Evolutionary conservation across 73 alveolate species (phyloP).

Genomic region (Stentor roeselii): DNA sequence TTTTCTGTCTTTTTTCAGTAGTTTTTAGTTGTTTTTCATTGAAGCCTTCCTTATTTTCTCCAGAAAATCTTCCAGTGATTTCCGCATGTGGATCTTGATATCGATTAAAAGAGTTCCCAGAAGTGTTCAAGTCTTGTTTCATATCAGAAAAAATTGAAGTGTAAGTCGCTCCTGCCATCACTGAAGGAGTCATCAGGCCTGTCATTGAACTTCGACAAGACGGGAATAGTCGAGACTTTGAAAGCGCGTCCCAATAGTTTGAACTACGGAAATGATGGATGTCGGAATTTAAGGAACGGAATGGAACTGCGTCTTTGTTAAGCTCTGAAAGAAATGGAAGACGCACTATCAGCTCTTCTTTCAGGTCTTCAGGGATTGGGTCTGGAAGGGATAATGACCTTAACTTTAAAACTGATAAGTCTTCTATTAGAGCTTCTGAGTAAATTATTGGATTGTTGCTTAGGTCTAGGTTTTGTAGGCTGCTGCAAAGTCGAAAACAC

Average conservation of each 20-base stretch:
- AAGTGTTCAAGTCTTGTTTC: not conserved
- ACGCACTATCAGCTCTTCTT: not conserved
- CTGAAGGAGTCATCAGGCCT: not conserved
- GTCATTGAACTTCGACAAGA: not conserved
- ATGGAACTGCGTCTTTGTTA: not conserved
- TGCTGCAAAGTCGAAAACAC: not conserved
- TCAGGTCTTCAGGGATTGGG: not conserved
- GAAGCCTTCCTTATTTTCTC: not conserved
- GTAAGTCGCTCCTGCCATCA: not conserved
- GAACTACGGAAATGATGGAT: not conserved
- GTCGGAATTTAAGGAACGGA: not conserved
- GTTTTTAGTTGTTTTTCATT: not conserved
- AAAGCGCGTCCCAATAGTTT: not conserved
- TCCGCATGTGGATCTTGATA: not conserved
- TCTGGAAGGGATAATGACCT: not conserved
- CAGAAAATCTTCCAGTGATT: not conserved
- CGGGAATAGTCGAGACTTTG: not conserved
- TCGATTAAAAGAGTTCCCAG: not conserved
- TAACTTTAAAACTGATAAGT: no score
- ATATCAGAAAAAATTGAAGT: not conserved
- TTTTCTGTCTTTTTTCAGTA: no score
- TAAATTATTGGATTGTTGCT: not conserved
- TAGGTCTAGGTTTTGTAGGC: no score
- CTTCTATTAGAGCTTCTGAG: not conserved
- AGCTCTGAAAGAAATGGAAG: not conserved